phyloP scores from a whole-genome alignment of 345 rosid species.

The Rhizophora apiculata region DNA sequence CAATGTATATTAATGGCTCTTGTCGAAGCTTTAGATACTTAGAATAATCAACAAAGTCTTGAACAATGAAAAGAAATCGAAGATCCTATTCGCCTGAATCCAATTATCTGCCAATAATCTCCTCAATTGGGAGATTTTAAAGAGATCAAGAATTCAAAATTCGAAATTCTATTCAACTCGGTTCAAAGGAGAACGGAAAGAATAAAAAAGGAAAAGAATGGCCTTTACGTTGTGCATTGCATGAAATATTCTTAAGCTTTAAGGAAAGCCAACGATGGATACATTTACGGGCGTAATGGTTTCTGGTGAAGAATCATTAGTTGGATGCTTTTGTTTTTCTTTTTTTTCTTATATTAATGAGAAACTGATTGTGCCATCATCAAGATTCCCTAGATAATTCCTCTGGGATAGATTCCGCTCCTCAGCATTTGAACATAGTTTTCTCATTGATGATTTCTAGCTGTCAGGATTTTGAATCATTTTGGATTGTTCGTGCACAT shows the following conservation, averaged over 20 bases:
- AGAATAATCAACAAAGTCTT: constrained; percentile 4
- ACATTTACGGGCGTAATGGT: constrained; percentile 49
- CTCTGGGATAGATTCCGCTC: constrained; percentile 24
- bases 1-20: background rate
- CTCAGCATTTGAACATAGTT: constrained; percentile 13
- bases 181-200: background rate
- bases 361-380: constrained; percentile 16
- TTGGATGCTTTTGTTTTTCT: background rate
- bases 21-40: background rate
- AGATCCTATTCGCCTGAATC: constrained; percentile 30
- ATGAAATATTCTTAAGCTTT: constrained; percentile 50
- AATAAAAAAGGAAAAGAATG: constrained; percentile 18
- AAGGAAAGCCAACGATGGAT: constrained; percentile 40
- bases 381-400: constrained; percentile 30
- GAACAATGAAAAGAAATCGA: background rate
- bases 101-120: constrained; percentile 22
- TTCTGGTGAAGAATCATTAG: constrained; percentile 31
- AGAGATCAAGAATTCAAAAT: constrained; percentile 16
- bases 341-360: constrained; percentile 10
- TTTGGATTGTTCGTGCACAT: constrained; percentile 21
- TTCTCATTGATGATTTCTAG: constrained; percentile 23
- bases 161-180: constrained; percentile 18
- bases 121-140: background rate
- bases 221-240: constrained; percentile 30
- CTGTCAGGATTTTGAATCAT: constrained; percentile 18